Percentiles rank a stretch among this genome's conserved stretches.
Conservation (phyloP, 306 rosid genomes). For the Nissolia schottii region DNA sequence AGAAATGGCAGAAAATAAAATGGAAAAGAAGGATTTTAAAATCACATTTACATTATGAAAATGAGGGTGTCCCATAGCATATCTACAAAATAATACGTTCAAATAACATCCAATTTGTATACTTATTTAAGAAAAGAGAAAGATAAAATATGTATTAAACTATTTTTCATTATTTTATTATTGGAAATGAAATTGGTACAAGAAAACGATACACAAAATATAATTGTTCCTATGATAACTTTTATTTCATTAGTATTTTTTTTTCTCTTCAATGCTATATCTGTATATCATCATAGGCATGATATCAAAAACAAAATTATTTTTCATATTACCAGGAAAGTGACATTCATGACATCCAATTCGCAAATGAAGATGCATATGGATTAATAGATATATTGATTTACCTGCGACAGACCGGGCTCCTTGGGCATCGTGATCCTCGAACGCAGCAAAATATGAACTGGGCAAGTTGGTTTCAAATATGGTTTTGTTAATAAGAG, state of each 20-base stretch:
- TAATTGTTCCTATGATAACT: background rate
- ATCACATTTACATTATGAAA: no score
- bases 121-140: background rate
- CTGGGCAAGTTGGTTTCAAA: slow-evolving; percentile 31
- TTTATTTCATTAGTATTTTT: background rate
- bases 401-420: slow-evolving; percentile 30
- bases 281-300: background rate
- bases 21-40: no score
- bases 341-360: background rate
- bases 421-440: background rate
- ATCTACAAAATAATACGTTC: no score
- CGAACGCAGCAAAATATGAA: slow-evolving; percentile 13
- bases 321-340: background rate
- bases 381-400: background rate
- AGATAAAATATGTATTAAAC: no score
- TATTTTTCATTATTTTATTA: background rate
- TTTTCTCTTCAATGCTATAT: background rate
- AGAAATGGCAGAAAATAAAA: no score
- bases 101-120: no score
- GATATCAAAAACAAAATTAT: background rate
- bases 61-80: no score
- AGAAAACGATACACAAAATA: background rate
- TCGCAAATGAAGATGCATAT: background rate
- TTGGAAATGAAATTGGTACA: background rate
- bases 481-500: slow-evolving; percentile 36